These are phyloP conservation scores for Boletus rufocinnamomeus DNA, from an alignment of 768 basidiomycete species.

Conservation along the genomic window DNA sequence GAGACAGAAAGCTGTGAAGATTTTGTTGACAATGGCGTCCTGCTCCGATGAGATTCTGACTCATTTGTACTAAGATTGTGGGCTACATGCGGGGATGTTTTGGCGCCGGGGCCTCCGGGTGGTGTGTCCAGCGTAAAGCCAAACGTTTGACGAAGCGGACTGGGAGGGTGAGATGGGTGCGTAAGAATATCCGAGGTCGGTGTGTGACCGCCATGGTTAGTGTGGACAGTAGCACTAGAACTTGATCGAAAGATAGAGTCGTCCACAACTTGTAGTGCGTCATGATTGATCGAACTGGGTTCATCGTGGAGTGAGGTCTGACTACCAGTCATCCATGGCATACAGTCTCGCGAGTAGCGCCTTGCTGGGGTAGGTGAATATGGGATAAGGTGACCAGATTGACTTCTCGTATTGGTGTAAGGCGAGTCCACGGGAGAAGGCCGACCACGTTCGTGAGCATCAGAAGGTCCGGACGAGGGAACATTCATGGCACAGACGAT, in stretches of 20 bases:
- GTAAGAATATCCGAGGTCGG: no score
- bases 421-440: slow-evolving; percentile 17
- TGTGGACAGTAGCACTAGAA: background rate
- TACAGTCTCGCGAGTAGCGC: slow-evolving; percentile 10
- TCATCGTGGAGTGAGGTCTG: slow-evolving; percentile 22
- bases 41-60: slow-evolving; percentile 2
- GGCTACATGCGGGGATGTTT: background rate
- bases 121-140: background rate
- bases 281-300: slow-evolving; percentile 6
- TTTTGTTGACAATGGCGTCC: slow-evolving; percentile 13
- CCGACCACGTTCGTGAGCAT: background rate
- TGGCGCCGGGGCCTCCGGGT: background rate
- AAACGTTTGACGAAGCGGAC: slow-evolving; percentile 1
- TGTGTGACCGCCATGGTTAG: background rate
- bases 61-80: background rate
- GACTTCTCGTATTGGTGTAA: slow-evolving; percentile 16
- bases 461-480: slow-evolving; percentile 7
- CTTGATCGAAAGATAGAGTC: slow-evolving; percentile 2
- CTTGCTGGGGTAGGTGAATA: slow-evolving; percentile 16
- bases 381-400: slow-evolving; percentile 27
- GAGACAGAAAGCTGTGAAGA: slow-evolving; percentile 22
- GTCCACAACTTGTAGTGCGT: background rate
- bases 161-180: slow-evolving; percentile 1
- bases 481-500: slow-evolving; percentile 20
- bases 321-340: slow-evolving; percentile 11